Conservation (phyloP, 441 rosid genomes). For the Jatropha podagrica region DNA sequence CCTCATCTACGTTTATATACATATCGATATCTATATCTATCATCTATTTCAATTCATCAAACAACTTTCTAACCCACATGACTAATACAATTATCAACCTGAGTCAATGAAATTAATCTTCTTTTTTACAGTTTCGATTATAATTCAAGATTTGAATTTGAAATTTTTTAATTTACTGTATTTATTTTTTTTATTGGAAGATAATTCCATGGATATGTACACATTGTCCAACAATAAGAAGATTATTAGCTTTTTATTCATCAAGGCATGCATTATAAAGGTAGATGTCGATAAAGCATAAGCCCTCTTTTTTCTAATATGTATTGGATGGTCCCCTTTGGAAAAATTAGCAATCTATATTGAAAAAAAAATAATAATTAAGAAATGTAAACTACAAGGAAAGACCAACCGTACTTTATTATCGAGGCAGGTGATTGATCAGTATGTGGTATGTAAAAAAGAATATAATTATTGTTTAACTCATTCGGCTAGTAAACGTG, state of each 20-base stretch:
- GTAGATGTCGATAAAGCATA: conserved; percentile 34
- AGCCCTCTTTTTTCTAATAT: conserved; percentile 19
- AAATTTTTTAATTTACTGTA: too few relatives aligned
- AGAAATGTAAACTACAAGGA: conserved; percentile 10
- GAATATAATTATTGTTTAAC: neutral
- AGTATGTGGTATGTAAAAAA: conserved; percentile 22
- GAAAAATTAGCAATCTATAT: conserved; percentile 21
- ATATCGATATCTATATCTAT: conserved; percentile 29
- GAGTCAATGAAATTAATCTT: too few relatives aligned
- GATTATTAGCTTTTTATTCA: conserved; percentile 5
- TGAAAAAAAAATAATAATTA: neutral
- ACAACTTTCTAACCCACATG: too few relatives aligned
- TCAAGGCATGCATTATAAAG: conserved; percentile 43
- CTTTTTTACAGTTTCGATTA: too few relatives aligned
- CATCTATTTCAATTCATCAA: conserved; percentile 21
- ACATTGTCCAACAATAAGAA: conserved; percentile 15
- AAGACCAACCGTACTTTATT: conserved; percentile 3
- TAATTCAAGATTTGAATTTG: too few relatives aligned
- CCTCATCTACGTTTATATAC: conserved; percentile 53
- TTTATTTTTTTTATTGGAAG: too few relatives aligned
- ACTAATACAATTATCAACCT: too few relatives aligned
- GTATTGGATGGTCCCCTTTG: conserved; percentile 35
- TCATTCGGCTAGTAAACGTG: conserved; percentile 15
- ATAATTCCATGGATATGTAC: neutral
- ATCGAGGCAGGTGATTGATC: conserved; percentile 22